Evolutionary conservation across 164 flowering plant genomes (phyloP).

Genomic region (Umbilicus rupestris): DNA sequence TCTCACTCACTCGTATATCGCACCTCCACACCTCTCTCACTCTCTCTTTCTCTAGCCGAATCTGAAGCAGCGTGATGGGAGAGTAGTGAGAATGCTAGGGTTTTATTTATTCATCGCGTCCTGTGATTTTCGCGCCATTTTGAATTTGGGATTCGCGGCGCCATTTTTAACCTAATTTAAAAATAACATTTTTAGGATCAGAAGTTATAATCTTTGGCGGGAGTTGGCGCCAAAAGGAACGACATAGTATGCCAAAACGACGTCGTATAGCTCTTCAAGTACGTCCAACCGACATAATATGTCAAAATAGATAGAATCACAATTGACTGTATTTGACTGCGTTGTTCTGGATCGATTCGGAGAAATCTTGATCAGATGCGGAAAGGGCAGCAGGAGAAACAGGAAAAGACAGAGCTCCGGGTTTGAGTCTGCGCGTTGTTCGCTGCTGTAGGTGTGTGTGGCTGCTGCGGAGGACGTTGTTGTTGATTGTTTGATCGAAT

Average conservation of each 20-base stretch:
- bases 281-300: too few species aligned
- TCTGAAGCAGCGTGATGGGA: neutral
- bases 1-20: too few species aligned
- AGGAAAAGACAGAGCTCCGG: constrained; percentile 26
- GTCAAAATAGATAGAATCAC: too few species aligned
- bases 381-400: constrained; percentile 33
- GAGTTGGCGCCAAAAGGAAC: neutral
- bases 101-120: neutral
- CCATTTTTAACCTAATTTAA: neutral
- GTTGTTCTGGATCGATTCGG: neutral
- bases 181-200: neutral
- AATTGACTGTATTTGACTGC: too few species aligned
- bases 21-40: too few species aligned
- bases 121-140: constrained; percentile 2
- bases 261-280: too few species aligned
- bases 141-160: neutral
- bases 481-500: neutral
- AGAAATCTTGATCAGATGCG: constrained; percentile 16
- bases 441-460: constrained; percentile 14
- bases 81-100: neutral
- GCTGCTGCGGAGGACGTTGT: neutral
- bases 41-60: neutral
- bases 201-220: neutral
- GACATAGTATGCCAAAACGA: too few species aligned
- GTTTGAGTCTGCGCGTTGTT: constrained; percentile 6